Percentiles rank a stretch among this genome's conserved stretches.
These are phyloP conservation scores for Polyporus tsugae DNA, from an alignment of 1,284 basidiomycete species.

Conservation along the genomic window DNA sequence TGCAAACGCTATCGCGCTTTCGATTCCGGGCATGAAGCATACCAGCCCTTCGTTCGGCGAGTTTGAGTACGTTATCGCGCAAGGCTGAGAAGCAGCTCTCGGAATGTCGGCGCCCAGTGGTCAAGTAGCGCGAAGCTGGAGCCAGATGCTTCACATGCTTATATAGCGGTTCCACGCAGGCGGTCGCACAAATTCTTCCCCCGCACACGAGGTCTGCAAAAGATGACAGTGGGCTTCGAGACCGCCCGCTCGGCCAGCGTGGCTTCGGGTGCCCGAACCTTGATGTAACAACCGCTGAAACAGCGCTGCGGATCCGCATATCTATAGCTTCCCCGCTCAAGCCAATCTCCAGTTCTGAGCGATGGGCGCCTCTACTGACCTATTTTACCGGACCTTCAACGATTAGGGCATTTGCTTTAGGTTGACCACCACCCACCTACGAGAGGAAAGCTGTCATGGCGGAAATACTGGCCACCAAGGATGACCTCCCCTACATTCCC, in stretches of 20 bases:
- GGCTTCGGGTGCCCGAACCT: neutral
- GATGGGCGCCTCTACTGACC: neutral
- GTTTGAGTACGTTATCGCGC: neutral
- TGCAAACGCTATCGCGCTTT: slow-evolving; percentile 6
- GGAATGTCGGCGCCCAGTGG: neutral
- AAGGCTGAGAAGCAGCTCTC: neutral
- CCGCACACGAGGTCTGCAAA: too few species aligned
- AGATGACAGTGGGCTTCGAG: neutral
- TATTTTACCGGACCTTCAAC: neutral
- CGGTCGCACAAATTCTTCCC: too few species aligned
- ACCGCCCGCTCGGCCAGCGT: neutral
- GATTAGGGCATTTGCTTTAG: neutral
- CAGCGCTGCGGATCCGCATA: neutral
- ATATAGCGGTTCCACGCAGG: too few species aligned
- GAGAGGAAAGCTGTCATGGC: neutral
- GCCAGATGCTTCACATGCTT: neutral
- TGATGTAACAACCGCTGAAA: neutral
- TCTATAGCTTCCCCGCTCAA: neutral
- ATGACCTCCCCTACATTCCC: slow-evolving; percentile 58
- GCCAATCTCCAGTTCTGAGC: neutral
- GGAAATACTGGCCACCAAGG: neutral
- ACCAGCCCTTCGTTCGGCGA: neutral
- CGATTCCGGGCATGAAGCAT: neutral
- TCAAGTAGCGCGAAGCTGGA: neutral
- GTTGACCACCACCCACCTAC: neutral